Conservation (phyloP, 2,329 filamentous ascomycete species). For the Dothideomycetes sp. region DNA sequence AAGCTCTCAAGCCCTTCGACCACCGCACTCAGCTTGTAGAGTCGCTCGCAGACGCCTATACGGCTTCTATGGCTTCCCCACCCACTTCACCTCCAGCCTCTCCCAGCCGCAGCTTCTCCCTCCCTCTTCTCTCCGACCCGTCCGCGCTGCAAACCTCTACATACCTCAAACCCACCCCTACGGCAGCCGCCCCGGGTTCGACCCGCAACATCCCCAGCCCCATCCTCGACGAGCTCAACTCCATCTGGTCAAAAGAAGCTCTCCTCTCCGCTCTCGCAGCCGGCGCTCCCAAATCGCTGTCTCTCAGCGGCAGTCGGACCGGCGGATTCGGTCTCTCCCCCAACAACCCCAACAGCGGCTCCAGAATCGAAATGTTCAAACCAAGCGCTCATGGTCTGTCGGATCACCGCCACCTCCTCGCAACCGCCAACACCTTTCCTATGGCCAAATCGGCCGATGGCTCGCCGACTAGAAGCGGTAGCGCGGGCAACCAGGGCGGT, state of each 20-base stretch:
- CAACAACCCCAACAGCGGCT: conserved; percentile 30
- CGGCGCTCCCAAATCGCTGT: conserved; percentile 58
- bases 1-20: conserved; percentile 61
- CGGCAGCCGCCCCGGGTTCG: conserved; percentile 15
- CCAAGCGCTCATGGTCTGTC: neutral
- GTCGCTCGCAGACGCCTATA: conserved; percentile 62
- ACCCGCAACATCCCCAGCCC: conserved; percentile 52
- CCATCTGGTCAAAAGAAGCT: conserved; percentile 68
- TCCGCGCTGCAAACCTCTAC: neutral
- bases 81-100: conserved; percentile 41
- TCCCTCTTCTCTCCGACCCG: conserved; percentile 42
- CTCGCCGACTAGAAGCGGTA: neutral
- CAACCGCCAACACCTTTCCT: conserved; percentile 11
- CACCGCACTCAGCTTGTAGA: conserved; percentile 62
- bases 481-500: neutral
- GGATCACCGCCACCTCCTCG: conserved; percentile 16
- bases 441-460: neutral
- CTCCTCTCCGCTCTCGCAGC: conserved; percentile 58
- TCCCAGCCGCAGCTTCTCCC: conserved; percentile 52
- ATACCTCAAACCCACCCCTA: conserved; percentile 21
- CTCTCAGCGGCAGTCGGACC: conserved; percentile 59
- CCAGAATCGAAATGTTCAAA: neutral
- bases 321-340: conserved; percentile 1
- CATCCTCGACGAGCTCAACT: conserved; percentile 65
- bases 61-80: conserved; percentile 49